phyloP scores from a whole-genome alignment of 345 rosid genomes.

The Arabidopsis suecica region DNA sequence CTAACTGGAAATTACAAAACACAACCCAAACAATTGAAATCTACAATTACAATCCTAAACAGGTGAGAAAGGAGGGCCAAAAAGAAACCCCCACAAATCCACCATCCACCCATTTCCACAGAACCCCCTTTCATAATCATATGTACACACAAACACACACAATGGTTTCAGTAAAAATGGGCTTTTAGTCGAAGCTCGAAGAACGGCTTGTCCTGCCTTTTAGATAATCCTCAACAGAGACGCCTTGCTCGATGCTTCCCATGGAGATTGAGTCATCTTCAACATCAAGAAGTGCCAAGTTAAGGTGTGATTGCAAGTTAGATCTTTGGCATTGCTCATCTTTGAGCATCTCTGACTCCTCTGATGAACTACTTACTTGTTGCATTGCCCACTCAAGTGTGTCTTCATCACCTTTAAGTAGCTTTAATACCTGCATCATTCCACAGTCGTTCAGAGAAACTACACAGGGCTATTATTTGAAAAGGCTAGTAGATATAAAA shows the following conservation, averaged over 20 bases:
- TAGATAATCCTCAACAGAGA: slow-evolving; percentile 84
- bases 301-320: slow-evolving; percentile 81
- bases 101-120: slow-evolving; percentile 1
- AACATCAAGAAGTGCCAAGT: slow-evolving; percentile 72
- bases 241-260: slow-evolving; percentile 69
- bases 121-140: not conserved
- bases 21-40: slow-evolving; percentile 15
- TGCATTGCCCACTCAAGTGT: slow-evolving; percentile 64
- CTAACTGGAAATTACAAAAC: slow-evolving; percentile 1
- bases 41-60: slow-evolving; percentile 38
- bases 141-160: slow-evolving; percentile 28
- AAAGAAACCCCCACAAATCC: slow-evolving; percentile 48
- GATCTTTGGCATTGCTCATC: slow-evolving; percentile 61
- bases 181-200: slow-evolving; percentile 78
- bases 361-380: slow-evolving; percentile 53
- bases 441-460: slow-evolving; percentile 2
- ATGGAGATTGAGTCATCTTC: slow-evolving; percentile 69
- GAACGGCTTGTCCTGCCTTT: slow-evolving; percentile 93
- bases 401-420: slow-evolving; percentile 71
- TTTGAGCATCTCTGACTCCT: slow-evolving; percentile 54
- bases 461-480: not conserved
- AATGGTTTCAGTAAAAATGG: not conserved
- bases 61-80: slow-evolving; percentile 62
- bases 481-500: not conserved
- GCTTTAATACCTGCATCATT: slow-evolving; percentile 68